A percentile compares a stretch with the other conserved stretches of the same genome.
These are phyloP conservation scores for Leucaena leucocephala DNA, from an alignment of 306 rosid genomes.

Conservation along the genomic window DNA sequence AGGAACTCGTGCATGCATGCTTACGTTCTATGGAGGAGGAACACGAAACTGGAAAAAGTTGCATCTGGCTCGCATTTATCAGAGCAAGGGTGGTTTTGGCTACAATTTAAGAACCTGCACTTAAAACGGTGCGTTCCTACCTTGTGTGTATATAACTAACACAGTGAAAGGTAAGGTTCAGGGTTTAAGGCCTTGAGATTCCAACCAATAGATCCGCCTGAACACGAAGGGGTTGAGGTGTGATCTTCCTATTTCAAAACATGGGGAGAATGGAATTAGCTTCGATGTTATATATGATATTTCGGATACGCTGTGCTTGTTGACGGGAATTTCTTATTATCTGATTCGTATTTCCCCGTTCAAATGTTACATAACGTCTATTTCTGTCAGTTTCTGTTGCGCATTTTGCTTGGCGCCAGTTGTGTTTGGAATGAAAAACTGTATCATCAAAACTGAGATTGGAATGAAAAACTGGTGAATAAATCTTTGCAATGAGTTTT, in stretches of 20 bases:
- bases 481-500: background rate
- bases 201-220: background rate
- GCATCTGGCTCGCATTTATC: background rate
- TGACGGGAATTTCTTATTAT: background rate
- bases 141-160: background rate
- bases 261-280: background rate
- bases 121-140: background rate
- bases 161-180: background rate
- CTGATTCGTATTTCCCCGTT: background rate
- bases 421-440: background rate
- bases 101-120: background rate
- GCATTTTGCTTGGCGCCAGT: background rate
- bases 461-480: background rate
- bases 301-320: background rate
- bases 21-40: background rate
- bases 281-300: background rate
- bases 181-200: background rate
- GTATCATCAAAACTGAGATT: background rate
- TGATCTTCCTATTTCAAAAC: background rate
- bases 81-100: background rate
- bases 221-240: background rate
- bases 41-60: background rate
- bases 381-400: background rate
- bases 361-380: background rate
- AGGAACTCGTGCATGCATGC: background rate